Evolutionary conservation across 371 early-diverging fungal genomes (phyloP).

Genomic region (Rhizopus delemar): DNA sequence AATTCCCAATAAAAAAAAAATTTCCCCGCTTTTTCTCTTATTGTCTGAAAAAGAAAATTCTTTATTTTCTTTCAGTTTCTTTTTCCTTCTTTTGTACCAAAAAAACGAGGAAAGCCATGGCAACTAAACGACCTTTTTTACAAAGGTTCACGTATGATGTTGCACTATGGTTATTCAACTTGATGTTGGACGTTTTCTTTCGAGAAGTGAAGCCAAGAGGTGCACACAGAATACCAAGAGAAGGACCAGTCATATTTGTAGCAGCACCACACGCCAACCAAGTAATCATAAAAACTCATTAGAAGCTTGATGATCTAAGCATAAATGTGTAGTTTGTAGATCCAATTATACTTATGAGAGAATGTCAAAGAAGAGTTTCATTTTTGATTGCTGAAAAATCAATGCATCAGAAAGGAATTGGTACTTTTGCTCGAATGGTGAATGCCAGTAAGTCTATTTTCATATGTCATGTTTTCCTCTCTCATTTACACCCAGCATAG

Average conservation of each 20-base stretch:
- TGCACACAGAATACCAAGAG: conserved; percentile 78
- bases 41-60: neutral
- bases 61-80: neutral
- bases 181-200: conserved; percentile 77
- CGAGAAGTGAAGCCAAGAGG: conserved; percentile 85
- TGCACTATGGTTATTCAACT: conserved; percentile 52
- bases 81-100: neutral
- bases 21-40: too few relatives aligned
- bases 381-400: conserved; percentile 85
- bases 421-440: conserved; percentile 70
- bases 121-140: neutral
- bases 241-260: conserved; percentile 90
- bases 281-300: conserved; percentile 30
- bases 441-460: conserved; percentile 53
- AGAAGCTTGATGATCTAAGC: too few relatives aligned
- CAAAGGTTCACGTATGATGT: conserved; percentile 46
- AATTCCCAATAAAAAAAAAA: neutral
- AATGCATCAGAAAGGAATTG: conserved; percentile 81
- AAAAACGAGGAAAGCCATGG: too few relatives aligned
- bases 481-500: conserved; percentile 13
- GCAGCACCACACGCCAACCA: conserved; percentile 95
- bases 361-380: conserved; percentile 74
- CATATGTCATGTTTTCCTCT: too few relatives aligned
- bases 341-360: conserved; percentile 78
- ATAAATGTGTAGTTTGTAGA: conserved; percentile 75